A percentile compares a stretch with the other conserved stretches of the same genome.
Evolutionary conservation across 768 basidiomycete genomes (phyloP).

Genomic region (Psilocybe cyanescens): DNA sequence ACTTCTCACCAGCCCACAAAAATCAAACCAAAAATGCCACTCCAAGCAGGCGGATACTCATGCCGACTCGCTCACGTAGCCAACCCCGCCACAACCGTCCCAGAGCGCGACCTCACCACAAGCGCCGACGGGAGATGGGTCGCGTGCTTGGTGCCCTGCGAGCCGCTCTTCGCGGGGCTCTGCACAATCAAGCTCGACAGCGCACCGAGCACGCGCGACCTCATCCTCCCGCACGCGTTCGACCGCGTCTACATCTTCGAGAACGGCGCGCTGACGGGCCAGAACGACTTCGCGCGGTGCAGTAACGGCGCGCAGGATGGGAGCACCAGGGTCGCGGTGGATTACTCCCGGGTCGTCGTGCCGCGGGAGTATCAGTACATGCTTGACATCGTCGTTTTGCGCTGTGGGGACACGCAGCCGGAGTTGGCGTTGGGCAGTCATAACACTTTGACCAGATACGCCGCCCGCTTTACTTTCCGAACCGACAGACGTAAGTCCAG

Average conservation of each 20-base stretch:
- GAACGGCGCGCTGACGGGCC: not conserved
- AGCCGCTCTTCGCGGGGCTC: not conserved
- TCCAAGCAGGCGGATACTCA: not conserved
- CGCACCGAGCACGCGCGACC: not conserved
- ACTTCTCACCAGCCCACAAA: not conserved
- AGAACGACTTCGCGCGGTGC: not conserved
- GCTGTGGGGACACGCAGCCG: not conserved
- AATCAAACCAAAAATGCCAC: not conserved
- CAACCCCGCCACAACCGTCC: not conserved
- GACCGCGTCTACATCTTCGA: not conserved
- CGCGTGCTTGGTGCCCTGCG: not conserved
- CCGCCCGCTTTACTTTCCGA: not conserved
- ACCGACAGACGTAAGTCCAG: not conserved
- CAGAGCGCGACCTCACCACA: not conserved
- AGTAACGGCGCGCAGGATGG: not conserved
- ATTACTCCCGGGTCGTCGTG: not conserved
- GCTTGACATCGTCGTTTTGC: not conserved
- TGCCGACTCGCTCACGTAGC: not conserved
- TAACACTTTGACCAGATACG: not conserved
- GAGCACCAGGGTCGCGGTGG: not conserved
- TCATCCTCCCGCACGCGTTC: not conserved
- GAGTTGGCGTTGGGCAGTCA: not conserved
- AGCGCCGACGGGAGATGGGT: not conserved
- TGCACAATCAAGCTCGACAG: not conserved
- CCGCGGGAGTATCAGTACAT: not conserved